Conservation (phyloP, 2,329 filamentous ascomycete genomes). For the Colletotrichum eremochloae region DNA sequence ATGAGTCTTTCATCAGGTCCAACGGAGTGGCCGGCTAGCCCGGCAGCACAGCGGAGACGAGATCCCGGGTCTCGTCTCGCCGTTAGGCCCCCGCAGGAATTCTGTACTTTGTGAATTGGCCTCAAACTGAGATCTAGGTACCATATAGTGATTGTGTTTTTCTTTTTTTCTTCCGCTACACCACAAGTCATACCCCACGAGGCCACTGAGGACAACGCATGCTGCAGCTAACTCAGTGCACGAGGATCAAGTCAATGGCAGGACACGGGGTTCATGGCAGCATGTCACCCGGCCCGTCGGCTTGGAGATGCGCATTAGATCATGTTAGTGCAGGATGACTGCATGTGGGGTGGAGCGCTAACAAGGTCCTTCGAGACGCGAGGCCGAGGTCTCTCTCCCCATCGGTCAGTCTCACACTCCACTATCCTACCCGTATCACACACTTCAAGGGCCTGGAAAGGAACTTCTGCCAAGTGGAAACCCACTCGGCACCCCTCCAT, state of each 20-base stretch:
- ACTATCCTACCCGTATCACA: neutral
- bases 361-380: constrained; percentile 16
- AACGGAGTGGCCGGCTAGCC: neutral
- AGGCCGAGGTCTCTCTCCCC: neutral
- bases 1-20: constrained; percentile 4
- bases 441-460: constrained; percentile 29
- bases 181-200: neutral
- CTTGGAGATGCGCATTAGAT: constrained; percentile 15
- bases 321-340: constrained; percentile 36
- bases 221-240: neutral
- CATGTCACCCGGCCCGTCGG: constrained; percentile 25
- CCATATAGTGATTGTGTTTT: neutral
- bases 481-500: constrained; percentile 32
- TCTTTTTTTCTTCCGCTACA: neutral
- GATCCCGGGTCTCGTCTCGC: too few species aligned
- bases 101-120: neutral
- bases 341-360: constrained; percentile 32
- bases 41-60: neutral
- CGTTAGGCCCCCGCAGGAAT: neutral
- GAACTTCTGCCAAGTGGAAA: constrained; percentile 41
- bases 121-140: neutral
- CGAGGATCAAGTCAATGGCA: neutral
- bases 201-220: neutral
- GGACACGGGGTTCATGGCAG: constrained; percentile 20
- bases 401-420: too few species aligned